phyloP scores from a whole-genome alignment of 2,329 filamentous ascomycete genomes.

The Dactylonectria macrodidyma region DNA sequence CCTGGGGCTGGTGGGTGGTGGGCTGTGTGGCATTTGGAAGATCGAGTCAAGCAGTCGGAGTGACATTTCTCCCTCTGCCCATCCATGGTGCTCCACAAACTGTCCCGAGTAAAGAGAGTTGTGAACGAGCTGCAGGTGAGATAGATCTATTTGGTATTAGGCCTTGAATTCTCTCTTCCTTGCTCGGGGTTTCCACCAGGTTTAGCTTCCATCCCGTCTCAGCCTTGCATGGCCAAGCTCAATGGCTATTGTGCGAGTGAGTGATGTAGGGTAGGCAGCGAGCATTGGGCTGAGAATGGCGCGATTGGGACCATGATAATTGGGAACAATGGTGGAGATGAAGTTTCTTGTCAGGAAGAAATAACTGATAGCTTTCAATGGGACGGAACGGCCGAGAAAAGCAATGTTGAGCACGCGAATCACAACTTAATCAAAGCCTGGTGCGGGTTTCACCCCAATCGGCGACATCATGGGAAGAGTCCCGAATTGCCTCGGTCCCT shows the following conservation, averaged over 20 bases:
- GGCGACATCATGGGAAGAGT: no score
- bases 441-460: no score
- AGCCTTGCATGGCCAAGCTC: constrained; percentile 12
- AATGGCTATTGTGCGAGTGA: not conserved
- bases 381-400: no score
- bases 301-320: constrained; percentile 9
- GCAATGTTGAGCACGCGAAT: no score
- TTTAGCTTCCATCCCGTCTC: not conserved
- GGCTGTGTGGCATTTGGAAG: constrained; percentile 35
- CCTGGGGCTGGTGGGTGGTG: constrained; percentile 32
- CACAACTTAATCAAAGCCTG: no score
- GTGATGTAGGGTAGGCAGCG: constrained; percentile 13
- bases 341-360: not conserved
- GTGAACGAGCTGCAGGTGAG: not conserved
- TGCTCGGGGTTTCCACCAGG: not conserved
- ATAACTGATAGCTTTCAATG: no score
- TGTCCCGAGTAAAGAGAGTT: not conserved
- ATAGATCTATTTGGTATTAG: not conserved
- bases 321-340: not conserved
- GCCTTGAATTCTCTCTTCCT: not conserved
- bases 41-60: constrained; percentile 38
- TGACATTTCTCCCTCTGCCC: constrained; percentile 35
- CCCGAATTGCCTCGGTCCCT: not conserved
- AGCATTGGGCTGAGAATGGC: not conserved
- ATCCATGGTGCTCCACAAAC: not conserved